Evolutionary conservation across 805 yeast species (phyloP).

Genomic region (Geotrichum ghanense): DNA sequence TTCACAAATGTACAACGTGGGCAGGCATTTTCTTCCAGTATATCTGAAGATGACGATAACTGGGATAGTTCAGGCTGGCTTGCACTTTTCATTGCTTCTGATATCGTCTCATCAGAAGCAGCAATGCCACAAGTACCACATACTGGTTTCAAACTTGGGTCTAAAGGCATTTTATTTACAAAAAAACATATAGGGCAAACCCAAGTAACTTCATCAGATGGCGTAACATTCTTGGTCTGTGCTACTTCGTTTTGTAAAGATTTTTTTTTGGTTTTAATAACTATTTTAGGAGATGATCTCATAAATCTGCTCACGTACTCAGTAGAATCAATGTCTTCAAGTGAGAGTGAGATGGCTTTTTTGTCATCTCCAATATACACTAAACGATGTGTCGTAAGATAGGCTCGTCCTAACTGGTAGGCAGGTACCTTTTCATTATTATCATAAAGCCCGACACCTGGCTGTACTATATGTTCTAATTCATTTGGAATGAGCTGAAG

Average conservation of each 20-base stretch:
- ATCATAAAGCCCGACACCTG: slow-evolving; percentile 63
- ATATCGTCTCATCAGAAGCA: slow-evolving; percentile 29
- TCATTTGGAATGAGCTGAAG: slow-evolving; percentile 31
- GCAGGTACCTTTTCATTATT: slow-evolving; percentile 47
- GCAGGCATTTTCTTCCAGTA: slow-evolving; percentile 26
- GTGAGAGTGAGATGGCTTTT: slow-evolving; percentile 34
- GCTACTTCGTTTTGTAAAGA: neutral
- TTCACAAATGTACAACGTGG: slow-evolving; percentile 68
- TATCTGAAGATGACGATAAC: neutral
- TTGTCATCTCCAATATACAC: slow-evolving; percentile 53
- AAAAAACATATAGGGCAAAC: slow-evolving; percentile 82
- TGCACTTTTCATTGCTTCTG: slow-evolving; percentile 19
- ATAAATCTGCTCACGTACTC: slow-evolving; percentile 44
- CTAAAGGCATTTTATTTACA: slow-evolving; percentile 40
- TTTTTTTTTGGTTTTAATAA: slow-evolving; percentile 26
- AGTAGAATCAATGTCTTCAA: slow-evolving; percentile 31
- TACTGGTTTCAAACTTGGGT: neutral
- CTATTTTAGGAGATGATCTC: slow-evolving; percentile 71
- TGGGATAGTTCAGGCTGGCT: neutral
- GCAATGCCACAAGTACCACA: slow-evolving; percentile 58
- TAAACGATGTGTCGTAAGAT: slow-evolving; percentile 62
- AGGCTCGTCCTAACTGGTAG: slow-evolving; percentile 66
- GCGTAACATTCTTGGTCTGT: slow-evolving; percentile 7
- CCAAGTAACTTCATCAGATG: slow-evolving; percentile 39
- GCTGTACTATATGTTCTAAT: slow-evolving; percentile 40